Evolutionary conservation across 78 protist genomes (phyloP), one percentile per base, ranked within the genome.

Genomic region (Neovahlkampfia damariscottae): DNA sequence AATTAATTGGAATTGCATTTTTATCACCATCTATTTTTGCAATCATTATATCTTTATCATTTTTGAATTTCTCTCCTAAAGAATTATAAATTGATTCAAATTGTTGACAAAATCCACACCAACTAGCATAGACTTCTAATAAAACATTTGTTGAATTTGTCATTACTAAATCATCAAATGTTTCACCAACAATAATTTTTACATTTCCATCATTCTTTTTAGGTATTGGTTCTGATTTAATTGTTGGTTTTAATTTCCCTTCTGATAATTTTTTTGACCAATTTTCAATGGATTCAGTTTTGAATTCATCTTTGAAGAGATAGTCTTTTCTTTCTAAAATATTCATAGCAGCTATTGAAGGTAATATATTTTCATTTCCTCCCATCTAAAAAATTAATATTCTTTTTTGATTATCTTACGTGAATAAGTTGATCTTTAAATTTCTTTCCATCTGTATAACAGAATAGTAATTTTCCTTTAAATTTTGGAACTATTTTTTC

Each of bases 61-160:
- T 35, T 29, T 27, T 74, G 2, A 8, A 2, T 50, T 2, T 28
- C 37, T 69, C 6, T 1, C 79, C 85, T 5, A 82, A 78, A 40
- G 74, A 66, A 3, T 82, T 62, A 67, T 82, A 82, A 35, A 31
- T 82, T n/a, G 85, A 81, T 10, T 39, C 85, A 19, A 82, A 72
- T 30, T 29, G n/a, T 66, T 82, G 62, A 81, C 85, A 82, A 39
- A 77, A 81, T 8, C 85, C 85, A 50, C 85, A 82, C 82, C 82
- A 82, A 71, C 92, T 91, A 10, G 95, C 92, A 68, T 88, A 91
- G 72, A 91, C 84, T 74, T 91, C 95, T 29, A 91, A 77, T 39
- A 91, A 31, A 6, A 91, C 95, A 73, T 91, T 77, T 76, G 85
- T 88, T 72, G 78, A 41, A 1, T 66, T 1, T 28, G 87, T 91